Conservation (phyloP, 2,329 filamentous ascomycete species). For the Sporothrix variecibatus region DNA sequence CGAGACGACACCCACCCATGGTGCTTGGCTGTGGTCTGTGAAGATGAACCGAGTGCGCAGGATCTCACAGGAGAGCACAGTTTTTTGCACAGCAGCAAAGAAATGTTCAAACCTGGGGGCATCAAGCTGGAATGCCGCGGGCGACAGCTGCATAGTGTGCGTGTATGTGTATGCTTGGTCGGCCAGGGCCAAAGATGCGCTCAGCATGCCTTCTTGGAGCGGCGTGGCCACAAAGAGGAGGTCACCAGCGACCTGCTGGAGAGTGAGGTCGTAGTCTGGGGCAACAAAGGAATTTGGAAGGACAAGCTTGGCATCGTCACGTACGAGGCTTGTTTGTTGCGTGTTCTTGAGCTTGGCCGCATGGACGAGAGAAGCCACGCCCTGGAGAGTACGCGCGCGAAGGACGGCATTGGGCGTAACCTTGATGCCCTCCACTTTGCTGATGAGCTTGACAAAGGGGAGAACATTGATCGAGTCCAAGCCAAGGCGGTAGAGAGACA, state of each 20-base stretch:
- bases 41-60: constrained; percentile 34
- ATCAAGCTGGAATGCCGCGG: constrained; percentile 27
- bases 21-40: constrained; percentile 30
- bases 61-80: constrained; percentile 34
- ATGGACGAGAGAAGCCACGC: constrained; percentile 30
- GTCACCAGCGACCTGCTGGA: constrained; percentile 30
- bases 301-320: not conserved
- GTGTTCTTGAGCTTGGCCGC: constrained; percentile 17
- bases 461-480: constrained; percentile 34
- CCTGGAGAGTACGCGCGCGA: constrained; percentile 33
- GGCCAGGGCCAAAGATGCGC: constrained; percentile 32
- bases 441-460: constrained; percentile 31
- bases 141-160: constrained; percentile 33
- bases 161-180: constrained; percentile 33
- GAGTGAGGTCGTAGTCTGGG: constrained; percentile 26
- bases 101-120: constrained; percentile 27
- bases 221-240: constrained; percentile 35
- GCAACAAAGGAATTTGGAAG: no score
- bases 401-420: constrained; percentile 32
- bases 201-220: constrained; percentile 36
- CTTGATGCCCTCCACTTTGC: constrained; percentile 26
- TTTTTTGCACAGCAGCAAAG: constrained; percentile 31
- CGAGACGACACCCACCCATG: constrained; percentile 35
- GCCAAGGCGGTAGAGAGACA: constrained; percentile 32
- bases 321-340: not conserved